phyloP scores from a whole-genome alignment of 129 eudicot genomes.

The Lactuca saligna region DNA sequence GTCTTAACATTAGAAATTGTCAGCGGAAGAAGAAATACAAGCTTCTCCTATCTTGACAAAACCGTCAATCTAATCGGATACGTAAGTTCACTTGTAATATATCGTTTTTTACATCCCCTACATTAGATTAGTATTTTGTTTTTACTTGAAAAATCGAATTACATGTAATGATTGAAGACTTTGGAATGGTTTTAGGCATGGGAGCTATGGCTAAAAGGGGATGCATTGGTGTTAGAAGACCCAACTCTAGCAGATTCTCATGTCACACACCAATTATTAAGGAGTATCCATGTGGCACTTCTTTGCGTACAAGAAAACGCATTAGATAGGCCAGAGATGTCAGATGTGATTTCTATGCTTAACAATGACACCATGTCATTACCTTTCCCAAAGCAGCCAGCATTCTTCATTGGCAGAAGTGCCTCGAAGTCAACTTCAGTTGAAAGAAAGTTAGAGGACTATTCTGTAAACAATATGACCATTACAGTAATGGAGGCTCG shows the following conservation, averaged over 20 bases:
- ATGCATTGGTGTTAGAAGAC: conserved; percentile 25
- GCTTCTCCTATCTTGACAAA: conserved; percentile 28
- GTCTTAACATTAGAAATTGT: conserved; percentile 39
- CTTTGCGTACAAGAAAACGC: background rate
- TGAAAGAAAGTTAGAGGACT: conserved; percentile 10
- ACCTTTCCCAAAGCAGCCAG: conserved; percentile 22
- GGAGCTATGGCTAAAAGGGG: conserved; percentile 37
- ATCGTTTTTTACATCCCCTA: too few relatives aligned
- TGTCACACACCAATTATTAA: conserved; percentile 10
- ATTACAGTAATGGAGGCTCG: conserved; percentile 19
- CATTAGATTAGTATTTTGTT: too few relatives aligned
- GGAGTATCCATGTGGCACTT: conserved; percentile 35
- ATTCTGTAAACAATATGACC: conserved; percentile 11
- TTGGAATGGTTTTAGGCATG: conserved; percentile 30
- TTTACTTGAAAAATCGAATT: too few relatives aligned
- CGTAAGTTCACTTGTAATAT: conserved; percentile 26
- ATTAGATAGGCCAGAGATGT: conserved; percentile 29
- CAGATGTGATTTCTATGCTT: conserved; percentile 28
- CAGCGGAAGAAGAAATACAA: conserved; percentile 39
- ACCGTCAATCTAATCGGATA: conserved; percentile 47
- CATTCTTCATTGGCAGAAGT: conserved; percentile 10
- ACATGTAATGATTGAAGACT: background rate
- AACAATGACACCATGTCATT: conserved; percentile 27
- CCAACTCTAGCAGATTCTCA: conserved; percentile 2
- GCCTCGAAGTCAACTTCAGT: conserved; percentile 2